Evolutionary conservation across 2,329 filamentous ascomycete species (phyloP).

Genomic region (Sarocladium oryzae): DNA sequence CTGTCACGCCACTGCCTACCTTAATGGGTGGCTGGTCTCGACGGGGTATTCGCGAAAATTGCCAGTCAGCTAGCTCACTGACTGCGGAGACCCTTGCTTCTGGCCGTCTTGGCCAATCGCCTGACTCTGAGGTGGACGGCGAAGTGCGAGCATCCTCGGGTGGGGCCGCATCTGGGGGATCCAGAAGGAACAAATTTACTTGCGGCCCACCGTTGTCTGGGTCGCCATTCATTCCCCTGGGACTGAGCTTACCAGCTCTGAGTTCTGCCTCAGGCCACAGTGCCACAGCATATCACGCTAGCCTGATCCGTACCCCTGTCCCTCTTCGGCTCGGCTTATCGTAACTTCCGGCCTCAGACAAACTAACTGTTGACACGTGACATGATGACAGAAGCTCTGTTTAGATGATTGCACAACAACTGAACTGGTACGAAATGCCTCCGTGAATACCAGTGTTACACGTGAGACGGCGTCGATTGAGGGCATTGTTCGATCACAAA

Average conservation of each 20-base stretch:
- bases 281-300: not conserved
- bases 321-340: not conserved
- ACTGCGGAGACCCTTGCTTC: not conserved
- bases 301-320: not conserved
- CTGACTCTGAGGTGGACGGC: not conserved
- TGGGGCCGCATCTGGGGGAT: constrained; percentile 1
- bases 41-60: not conserved
- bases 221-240: constrained; percentile 1
- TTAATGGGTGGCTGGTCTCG: not conserved
- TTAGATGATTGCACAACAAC: no score
- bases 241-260: not conserved
- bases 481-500: no score
- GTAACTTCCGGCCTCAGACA: not conserved
- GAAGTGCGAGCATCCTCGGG: not conserved
- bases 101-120: not conserved
- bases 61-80: not conserved
- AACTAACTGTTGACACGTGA: no score
- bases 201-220: constrained; percentile 3
- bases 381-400: not conserved
- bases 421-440: no score
- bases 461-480: no score
- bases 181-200: not conserved
- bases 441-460: no score
- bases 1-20: not conserved
- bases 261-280: not conserved